Evolutionary conservation across 768 basidiomycete species (phyloP).

Genomic region (Baorangia bicolor): DNA sequence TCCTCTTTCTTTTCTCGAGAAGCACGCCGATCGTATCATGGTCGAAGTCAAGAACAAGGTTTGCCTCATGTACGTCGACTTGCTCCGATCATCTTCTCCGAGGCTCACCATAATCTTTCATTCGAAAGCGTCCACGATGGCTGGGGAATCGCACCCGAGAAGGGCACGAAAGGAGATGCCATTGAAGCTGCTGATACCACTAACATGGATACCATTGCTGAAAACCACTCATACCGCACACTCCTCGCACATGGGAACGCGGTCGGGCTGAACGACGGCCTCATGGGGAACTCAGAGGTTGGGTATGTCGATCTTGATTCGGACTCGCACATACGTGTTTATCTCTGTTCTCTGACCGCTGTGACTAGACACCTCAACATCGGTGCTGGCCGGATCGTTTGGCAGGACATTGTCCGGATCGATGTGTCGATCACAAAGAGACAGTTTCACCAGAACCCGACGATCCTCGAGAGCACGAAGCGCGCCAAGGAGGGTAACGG

Average conservation of each 20-base stretch:
- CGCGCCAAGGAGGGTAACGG: slow-evolving; percentile 82
- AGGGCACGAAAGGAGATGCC: slow-evolving; percentile 82
- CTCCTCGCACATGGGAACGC: slow-evolving; percentile 88
- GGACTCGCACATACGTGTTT: background rate
- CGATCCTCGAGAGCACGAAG: slow-evolving; percentile 70
- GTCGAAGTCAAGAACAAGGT: slow-evolving; percentile 79
- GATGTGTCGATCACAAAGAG: slow-evolving; percentile 89
- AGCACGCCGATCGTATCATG: slow-evolving; percentile 27
- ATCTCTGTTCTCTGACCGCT: background rate
- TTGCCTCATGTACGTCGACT: slow-evolving; percentile 72
- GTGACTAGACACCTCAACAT: slow-evolving; percentile 84
- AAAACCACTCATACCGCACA: slow-evolving; percentile 68
- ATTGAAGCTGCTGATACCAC: slow-evolving; percentile 82
- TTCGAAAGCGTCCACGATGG: slow-evolving; percentile 85
- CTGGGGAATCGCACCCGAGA: slow-evolving; percentile 76
- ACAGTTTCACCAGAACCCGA: slow-evolving; percentile 77
- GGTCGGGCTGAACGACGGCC: slow-evolving; percentile 87
- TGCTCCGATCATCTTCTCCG: background rate
- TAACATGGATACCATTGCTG: slow-evolving; percentile 86
- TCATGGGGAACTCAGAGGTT: slow-evolving; percentile 98
- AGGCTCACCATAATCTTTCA: background rate
- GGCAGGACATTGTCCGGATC: slow-evolving; percentile 97
- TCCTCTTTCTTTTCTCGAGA: background rate
- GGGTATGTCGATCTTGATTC: slow-evolving; percentile 55
- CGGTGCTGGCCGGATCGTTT: slow-evolving; percentile 91